A percentile compares a stretch with the other conserved stretches of the same genome.
Evolutionary conservation across 352 stramenopile genomes (phyloP).

Genomic region (Pythium pyrilobum): DNA sequence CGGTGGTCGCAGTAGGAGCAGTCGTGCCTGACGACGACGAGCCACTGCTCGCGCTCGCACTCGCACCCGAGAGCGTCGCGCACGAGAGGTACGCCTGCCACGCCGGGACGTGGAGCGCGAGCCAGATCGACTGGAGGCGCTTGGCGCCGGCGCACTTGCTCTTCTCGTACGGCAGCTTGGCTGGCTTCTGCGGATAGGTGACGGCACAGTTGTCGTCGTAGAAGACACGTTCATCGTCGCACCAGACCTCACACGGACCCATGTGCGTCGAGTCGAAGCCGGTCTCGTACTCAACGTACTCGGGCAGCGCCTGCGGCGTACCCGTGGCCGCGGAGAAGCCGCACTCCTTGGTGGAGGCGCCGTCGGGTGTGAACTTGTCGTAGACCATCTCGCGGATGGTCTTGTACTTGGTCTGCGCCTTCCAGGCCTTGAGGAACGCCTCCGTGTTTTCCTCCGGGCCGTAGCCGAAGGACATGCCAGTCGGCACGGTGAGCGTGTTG

Average conservation of each 20-base stretch:
- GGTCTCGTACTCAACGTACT: not conserved
- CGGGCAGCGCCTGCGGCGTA: not conserved
- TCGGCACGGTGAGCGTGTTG: not conserved
- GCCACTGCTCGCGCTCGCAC: no score
- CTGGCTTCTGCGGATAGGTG: constrained; percentile 4
- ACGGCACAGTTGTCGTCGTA: constrained; percentile 20
- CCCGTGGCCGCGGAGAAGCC: not conserved
- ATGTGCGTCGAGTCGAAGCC: not conserved
- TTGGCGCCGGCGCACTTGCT: no score
- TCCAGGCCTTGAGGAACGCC: constrained; percentile 2
- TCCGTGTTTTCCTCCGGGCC: not conserved
- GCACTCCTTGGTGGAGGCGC: not conserved
- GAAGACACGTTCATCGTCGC: constrained; percentile 16
- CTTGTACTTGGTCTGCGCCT: constrained; percentile 2
- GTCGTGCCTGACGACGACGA: no score
- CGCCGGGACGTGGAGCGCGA: no score
- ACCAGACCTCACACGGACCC: constrained; percentile 22
- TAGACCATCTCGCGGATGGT: constrained; percentile 1
- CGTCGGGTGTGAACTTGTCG: not conserved
- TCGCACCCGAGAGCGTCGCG: no score
- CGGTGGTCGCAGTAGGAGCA: no score
- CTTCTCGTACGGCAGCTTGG: constrained; percentile 13
- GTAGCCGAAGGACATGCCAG: not conserved
- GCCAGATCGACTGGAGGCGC: no score
- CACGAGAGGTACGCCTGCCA: no score